These are phyloP conservation scores for Aschersonia sp. DNA, from an alignment of 2,329 filamentous ascomycete genomes.

Conservation along the genomic window DNA sequence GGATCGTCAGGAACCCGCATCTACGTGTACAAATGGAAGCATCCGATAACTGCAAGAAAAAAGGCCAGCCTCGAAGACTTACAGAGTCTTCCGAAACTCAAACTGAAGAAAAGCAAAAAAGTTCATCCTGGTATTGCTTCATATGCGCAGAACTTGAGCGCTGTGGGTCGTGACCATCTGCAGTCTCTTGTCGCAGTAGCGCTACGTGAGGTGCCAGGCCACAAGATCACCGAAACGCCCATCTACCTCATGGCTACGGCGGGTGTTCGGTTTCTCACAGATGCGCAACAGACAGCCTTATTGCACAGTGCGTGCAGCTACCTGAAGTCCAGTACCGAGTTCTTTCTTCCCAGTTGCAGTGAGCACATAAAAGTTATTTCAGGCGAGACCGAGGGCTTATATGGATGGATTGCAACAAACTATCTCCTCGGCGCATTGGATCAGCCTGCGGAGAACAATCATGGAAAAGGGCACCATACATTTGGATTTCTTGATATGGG, in stretches of 20 bases:
- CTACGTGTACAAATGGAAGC: slow-evolving; percentile 89
- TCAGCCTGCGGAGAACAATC: slow-evolving; percentile 53
- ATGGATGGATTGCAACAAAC: slow-evolving; percentile 95
- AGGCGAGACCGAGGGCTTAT: slow-evolving; percentile 88
- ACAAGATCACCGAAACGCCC: slow-evolving; percentile 70
- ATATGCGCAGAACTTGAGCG: slow-evolving; percentile 62
- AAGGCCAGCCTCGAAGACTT: slow-evolving; percentile 29
- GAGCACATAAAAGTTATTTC: slow-evolving; percentile 87
- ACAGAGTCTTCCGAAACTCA: slow-evolving; percentile 59
- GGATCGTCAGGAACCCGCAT: slow-evolving; percentile 93
- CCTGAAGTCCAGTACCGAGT: slow-evolving; percentile 59
- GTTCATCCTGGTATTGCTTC: slow-evolving; percentile 86
- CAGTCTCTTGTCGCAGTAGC: slow-evolving; percentile 70
- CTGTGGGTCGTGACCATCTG: slow-evolving; percentile 71
- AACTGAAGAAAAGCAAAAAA: slow-evolving; percentile 83
- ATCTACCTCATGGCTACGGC: slow-evolving; percentile 93
- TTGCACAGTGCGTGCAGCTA: slow-evolving; percentile 72
- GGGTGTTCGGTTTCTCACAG: slow-evolving; percentile 76
- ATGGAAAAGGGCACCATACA: slow-evolving; percentile 81
- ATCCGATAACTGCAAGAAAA: slow-evolving; percentile 49
- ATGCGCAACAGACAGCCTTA: slow-evolving; percentile 56
- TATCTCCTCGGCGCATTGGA: slow-evolving; percentile 90
- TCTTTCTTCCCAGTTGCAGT: slow-evolving; percentile 78
- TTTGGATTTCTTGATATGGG: slow-evolving; percentile 99
- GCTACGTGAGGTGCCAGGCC: slow-evolving; percentile 57